Percentiles rank a stretch among this genome's conserved stretches.
These are phyloP conservation scores for Suhomyces chickasaworum DNA, from an alignment of 1,139 yeast species.

Conservation along the genomic window DNA sequence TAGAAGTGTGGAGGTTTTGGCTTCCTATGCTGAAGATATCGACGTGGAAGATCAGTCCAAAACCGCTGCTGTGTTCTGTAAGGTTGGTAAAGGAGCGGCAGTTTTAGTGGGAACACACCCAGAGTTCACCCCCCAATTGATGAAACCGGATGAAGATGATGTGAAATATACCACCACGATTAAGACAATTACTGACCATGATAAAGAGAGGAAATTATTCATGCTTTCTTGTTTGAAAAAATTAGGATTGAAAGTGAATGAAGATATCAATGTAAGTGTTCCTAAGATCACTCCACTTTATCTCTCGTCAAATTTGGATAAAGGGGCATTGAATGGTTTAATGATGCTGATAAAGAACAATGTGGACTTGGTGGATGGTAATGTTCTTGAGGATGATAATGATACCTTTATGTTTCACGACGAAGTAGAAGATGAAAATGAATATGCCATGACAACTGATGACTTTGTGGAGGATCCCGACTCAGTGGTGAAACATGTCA, in stretches of 20 bases:
- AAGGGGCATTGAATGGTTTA: conserved; percentile 26
- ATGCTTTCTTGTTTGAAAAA: conserved; percentile 55
- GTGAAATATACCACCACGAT: conserved; percentile 38
- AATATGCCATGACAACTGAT: conserved; percentile 27
- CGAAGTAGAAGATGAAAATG: conserved; percentile 27
- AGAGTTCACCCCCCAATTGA: conserved; percentile 66
- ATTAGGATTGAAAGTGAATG: conserved; percentile 69
- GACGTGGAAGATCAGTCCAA: conserved; percentile 46
- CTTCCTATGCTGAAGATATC: conserved; percentile 55
- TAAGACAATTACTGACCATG: conserved; percentile 39
- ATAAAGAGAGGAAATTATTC: conserved; percentile 54
- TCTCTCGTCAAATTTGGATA: conserved; percentile 38
- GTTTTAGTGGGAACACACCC: conserved; percentile 89
- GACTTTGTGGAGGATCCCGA: conserved; percentile 61
- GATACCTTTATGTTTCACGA: conserved; percentile 56
- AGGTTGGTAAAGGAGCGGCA: conserved; percentile 74
- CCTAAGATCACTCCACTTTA: conserved; percentile 72
- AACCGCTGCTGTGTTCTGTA: conserved; percentile 71
- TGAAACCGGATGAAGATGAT: conserved; percentile 34
- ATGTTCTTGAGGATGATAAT: conserved; percentile 50
- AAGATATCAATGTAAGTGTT: conserved; percentile 46
- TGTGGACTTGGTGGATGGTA: conserved; percentile 46
- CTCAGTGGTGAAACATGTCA: conserved; percentile 54
- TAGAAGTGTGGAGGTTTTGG: conserved; percentile 67
- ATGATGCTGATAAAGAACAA: conserved; percentile 33